phyloP scores from a whole-genome alignment of 306 rosid species.

The Quercus robur region DNA sequence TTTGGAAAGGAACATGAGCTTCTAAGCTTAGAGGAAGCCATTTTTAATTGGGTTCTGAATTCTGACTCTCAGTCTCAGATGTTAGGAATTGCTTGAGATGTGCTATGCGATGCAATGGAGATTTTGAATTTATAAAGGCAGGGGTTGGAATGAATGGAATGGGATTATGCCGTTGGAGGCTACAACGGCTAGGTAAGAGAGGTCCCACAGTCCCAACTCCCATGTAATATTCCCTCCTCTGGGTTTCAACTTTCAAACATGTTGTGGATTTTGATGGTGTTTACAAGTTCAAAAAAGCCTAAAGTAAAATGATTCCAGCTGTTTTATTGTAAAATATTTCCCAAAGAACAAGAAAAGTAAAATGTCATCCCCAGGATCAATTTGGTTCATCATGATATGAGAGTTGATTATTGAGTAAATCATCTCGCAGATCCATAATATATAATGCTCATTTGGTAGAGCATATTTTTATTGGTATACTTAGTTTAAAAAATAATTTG shows the following conservation, averaged over 20 bases:
- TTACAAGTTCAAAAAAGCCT: constrained; percentile 4
- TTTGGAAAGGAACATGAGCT: constrained; percentile 54
- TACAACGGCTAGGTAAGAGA: constrained; percentile 55
- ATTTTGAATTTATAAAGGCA: constrained; percentile 33
- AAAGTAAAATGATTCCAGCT: background rate
- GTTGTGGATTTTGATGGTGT: background rate
- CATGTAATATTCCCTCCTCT: constrained; percentile 43
- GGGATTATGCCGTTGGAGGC: constrained; percentile 48
- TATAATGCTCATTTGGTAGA: too few relatives aligned
- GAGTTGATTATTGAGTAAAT: background rate
- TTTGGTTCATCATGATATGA: background rate
- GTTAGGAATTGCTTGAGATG: background rate
- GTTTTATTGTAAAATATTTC: background rate
- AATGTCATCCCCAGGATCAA: too few relatives aligned
- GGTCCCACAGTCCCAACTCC: constrained; percentile 22
- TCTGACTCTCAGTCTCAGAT: background rate
- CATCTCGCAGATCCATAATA: too few relatives aligned
- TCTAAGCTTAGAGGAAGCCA: constrained; percentile 61
- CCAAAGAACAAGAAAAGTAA: background rate
- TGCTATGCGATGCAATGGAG: background rate
- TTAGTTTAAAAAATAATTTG: too few relatives aligned
- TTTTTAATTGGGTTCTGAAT: background rate
- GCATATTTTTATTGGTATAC: too few relatives aligned
- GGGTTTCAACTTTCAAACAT: constrained; percentile 46
- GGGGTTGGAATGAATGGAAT: background rate